Conservation (phyloP, 2,329 filamentous ascomycete genomes). For the Pseudogymnoascus verrucosus region DNA sequence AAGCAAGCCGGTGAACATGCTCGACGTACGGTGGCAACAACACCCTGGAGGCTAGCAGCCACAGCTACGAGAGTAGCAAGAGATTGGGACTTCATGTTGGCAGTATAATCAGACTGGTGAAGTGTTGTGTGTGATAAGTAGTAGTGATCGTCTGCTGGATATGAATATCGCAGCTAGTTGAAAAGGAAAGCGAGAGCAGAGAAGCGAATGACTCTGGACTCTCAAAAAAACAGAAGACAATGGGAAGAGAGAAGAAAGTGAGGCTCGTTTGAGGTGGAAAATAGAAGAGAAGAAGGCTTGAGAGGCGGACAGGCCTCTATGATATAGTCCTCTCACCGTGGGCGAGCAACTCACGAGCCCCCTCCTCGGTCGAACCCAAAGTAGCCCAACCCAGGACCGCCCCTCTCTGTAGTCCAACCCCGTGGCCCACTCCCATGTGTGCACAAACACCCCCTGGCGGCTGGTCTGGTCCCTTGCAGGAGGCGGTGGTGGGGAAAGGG, state of each 20-base stretch:
- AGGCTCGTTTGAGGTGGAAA: slow-evolving; percentile 19
- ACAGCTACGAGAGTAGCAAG: slow-evolving; percentile 35
- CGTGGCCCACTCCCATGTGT: background rate
- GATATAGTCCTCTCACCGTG: background rate
- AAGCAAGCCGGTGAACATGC: background rate
- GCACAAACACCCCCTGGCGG: slow-evolving; percentile 4
- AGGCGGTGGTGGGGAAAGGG: background rate
- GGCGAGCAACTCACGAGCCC: background rate
- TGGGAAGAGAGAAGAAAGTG: slow-evolving; percentile 18
- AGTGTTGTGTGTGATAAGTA: slow-evolving; percentile 21
- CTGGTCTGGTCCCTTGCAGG: background rate
- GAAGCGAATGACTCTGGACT: slow-evolving; percentile 38
- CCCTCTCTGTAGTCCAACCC: background rate
- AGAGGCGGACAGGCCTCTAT: slow-evolving; percentile 9
- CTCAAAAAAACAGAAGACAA: slow-evolving; percentile 22
- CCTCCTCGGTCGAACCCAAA: background rate
- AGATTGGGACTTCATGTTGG: slow-evolving; percentile 35
- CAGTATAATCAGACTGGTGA: slow-evolving; percentile 20
- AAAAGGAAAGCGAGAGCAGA: slow-evolving; percentile 33
- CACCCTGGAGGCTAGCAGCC: slow-evolving; percentile 39
- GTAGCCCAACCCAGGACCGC: background rate
- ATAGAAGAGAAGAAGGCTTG: slow-evolving; percentile 15
- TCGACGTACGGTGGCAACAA: slow-evolving; percentile 31
- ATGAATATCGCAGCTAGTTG: slow-evolving; percentile 10
- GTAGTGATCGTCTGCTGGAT: slow-evolving; percentile 15